A percentile compares a stretch with the other conserved stretches of the same genome.
These are phyloP conservation scores for Cucumis hystrix DNA, from an alignment of 306 rosid genomes.

Conservation along the genomic window DNA sequence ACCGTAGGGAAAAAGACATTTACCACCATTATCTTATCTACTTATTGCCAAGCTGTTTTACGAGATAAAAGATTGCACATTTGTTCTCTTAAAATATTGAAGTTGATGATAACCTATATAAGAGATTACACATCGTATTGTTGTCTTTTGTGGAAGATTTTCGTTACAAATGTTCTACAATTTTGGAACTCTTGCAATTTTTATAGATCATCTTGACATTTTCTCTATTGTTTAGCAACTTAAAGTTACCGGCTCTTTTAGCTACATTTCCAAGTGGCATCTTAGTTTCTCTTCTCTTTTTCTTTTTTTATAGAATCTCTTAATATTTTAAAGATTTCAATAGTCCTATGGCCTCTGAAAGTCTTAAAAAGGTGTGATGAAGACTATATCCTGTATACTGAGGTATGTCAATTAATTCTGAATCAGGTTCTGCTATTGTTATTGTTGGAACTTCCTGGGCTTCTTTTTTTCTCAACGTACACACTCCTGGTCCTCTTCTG, in stretches of 20 bases:
- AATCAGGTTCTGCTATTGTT: slow-evolving; percentile 54
- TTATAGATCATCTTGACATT: not conserved
- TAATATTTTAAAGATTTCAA: not conserved
- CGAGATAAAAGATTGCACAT: not conserved
- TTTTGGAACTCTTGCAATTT: not conserved
- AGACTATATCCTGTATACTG: slow-evolving; percentile 9
- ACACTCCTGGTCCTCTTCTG: slow-evolving; percentile 90
- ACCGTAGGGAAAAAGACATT: not conserved
- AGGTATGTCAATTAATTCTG: slow-evolving; percentile 19
- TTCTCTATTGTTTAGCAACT: not conserved
- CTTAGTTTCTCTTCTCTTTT: not conserved
- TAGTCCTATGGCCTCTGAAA: not conserved
- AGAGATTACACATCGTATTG: not conserved
- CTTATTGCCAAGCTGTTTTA: not conserved
- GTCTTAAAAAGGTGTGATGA: not conserved
- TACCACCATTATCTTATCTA: not conserved
- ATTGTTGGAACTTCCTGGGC: slow-evolving; percentile 75
- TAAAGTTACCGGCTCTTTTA: not conserved
- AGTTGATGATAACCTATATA: not conserved
- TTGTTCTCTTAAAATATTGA: not conserved
- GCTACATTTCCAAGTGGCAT: not conserved
- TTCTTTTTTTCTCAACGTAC: slow-evolving; percentile 81
- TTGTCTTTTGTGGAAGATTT: not conserved
- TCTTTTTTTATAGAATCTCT: not conserved
- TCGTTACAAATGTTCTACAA: not conserved